Evolutionary conservation across 495 filamentous ascomycete species (phyloP), one percentile per base, ranked within the genome.

Genomic region (Aspergillus saccharolyticus): DNA sequence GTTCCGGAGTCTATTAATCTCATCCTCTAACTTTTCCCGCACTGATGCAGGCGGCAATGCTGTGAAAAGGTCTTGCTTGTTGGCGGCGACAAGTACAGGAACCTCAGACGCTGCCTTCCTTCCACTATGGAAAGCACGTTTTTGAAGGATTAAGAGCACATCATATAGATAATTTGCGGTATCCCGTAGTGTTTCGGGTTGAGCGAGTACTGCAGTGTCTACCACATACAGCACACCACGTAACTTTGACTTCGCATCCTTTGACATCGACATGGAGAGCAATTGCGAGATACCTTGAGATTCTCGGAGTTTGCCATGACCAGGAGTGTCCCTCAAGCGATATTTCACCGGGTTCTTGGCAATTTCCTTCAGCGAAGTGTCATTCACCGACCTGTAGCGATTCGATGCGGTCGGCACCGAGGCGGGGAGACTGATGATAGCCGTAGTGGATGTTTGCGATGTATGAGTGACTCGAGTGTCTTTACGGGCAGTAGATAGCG

Each of bases 11-110:
- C 87, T 80, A 16, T 86, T 84, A 59, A 97, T 85, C 70, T 97
- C 95, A 20, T 78, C 76, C 69, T 97, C 93, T 10, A 98, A 74
- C 48, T 80, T 81, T 54, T 77, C 81, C 66, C 83, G 85, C 21
- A 97, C 90, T 30, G 96, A 78, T 2, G 80, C 77, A 1, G 89
- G 84, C 0, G 94, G 94, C 47, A 96, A 73, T 12, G 94, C 92
- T 0, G 94, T 97, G 69, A 98, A 98, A 14, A 97, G 75, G 70
- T 98, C 94, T 51, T 91, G 78, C 78, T 98, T 98, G 68, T 97
- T 97, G 42, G 91, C 92, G 4, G 89, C 92, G 42, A 98, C 73
- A 18, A 97, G 73, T 2, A 98, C 82, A 0, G 88, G 83, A 25
- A 95, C 78, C 18, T 83, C 80, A 16, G 79, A 70, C 0, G 84